A percentile compares a stretch with the other conserved stretches of the same genome.
Evolutionary conservation across 352 stramenopile genomes (phyloP).

Genomic region (Peronosclerospora sorghi): DNA sequence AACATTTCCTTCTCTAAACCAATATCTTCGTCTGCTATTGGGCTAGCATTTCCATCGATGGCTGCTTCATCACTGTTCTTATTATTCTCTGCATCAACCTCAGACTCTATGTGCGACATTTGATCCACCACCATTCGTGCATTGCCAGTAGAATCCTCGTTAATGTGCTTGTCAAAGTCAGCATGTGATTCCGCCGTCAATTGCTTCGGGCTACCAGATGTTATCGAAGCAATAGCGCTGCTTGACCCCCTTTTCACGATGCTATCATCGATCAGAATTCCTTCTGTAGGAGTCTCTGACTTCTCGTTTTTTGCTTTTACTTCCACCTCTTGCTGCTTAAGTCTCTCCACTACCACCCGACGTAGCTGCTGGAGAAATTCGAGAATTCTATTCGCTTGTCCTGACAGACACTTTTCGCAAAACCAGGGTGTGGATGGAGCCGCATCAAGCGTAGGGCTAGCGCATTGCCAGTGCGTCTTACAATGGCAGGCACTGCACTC

Average conservation of each 20-base stretch:
- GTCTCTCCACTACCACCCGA: conserved; percentile 35
- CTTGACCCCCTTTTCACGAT: too few relatives aligned
- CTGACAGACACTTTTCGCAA: conserved; percentile 42
- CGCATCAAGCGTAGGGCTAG: conserved; percentile 21
- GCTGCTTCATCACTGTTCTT: conserved; percentile 16
- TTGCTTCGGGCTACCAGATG: conserved; percentile 1
- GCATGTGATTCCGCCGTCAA: neutral
- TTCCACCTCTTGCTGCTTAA: conserved; percentile 14
- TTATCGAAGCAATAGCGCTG: too few relatives aligned
- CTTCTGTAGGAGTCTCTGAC: too few relatives aligned
- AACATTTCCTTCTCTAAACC: neutral
- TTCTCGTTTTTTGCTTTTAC: too few relatives aligned
- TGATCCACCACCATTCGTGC: neutral
- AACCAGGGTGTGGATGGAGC: conserved; percentile 27
- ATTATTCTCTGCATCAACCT: conserved; percentile 7
- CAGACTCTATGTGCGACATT: conserved; percentile 1
- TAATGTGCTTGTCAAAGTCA: conserved; percentile 1
- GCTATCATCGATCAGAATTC: neutral
- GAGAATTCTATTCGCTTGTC: conserved; percentile 44
- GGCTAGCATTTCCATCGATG: conserved; percentile 5
- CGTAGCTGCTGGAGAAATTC: conserved; percentile 58
- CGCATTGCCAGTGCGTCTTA: conserved; percentile 49
- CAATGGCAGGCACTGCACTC: conserved; percentile 48
- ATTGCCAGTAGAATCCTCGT: neutral
- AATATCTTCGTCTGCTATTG: neutral